Evolutionary conservation across 2,329 filamentous ascomycete species (phyloP).

Genomic region (Penicillium aurantiogriseum): DNA sequence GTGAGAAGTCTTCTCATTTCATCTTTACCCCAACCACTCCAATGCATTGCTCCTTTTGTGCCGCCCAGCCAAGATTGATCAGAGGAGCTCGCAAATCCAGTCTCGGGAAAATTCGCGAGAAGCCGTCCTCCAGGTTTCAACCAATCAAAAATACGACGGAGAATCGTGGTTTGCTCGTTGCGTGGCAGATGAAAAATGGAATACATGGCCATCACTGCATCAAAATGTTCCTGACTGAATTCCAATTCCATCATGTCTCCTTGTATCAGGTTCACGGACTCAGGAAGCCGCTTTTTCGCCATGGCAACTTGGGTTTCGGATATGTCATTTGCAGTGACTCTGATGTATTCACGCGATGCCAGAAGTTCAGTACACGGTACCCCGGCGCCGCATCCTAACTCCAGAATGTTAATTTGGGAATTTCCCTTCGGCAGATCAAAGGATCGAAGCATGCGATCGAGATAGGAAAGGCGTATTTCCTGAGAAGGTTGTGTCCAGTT

Average conservation of each 20-base stretch:
- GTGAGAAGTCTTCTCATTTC: constrained; percentile 30
- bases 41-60: constrained; percentile 37
- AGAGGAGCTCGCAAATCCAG: constrained; percentile 16
- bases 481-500: constrained; percentile 33
- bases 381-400: constrained; percentile 45
- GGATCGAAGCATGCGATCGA: constrained; percentile 28
- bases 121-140: constrained; percentile 53
- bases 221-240: constrained; percentile 40
- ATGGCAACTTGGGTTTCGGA: constrained; percentile 41
- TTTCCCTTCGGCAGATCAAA: constrained; percentile 4
- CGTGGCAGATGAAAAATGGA: constrained; percentile 56
- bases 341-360: constrained; percentile 18
- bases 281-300: constrained; percentile 27
- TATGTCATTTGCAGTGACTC: constrained; percentile 46
- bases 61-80: constrained; percentile 35
- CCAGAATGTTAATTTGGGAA: constrained; percentile 28
- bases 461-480: constrained; percentile 34
- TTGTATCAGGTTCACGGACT: constrained; percentile 28
- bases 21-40: constrained; percentile 42
- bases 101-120: constrained; percentile 49
- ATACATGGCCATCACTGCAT: constrained; percentile 55
- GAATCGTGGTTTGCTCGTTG: constrained; percentile 49
- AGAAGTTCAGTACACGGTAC: constrained; percentile 31
- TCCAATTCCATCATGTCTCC: constrained; percentile 46
- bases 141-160: constrained; percentile 50